phyloP scores from a whole-genome alignment of 306 rosid genomes.

The Inga oerstediana region DNA sequence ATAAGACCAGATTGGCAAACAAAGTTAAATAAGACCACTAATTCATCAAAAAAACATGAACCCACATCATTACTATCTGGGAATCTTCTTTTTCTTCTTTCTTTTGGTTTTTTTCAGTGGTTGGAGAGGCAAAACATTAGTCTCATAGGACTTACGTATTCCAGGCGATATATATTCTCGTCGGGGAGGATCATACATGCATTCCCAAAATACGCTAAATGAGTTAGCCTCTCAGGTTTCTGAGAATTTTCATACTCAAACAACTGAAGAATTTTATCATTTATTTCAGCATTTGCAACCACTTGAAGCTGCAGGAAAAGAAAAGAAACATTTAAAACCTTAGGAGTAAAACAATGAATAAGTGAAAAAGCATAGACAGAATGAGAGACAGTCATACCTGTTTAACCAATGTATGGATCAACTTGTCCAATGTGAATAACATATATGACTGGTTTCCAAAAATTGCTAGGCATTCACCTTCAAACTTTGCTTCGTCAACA shows the following conservation, averaged over 20 bases:
- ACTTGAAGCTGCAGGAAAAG: constrained; percentile 76
- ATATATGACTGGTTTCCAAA: constrained; percentile 87
- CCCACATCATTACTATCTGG: not conserved
- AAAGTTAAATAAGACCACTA: constrained; percentile 24
- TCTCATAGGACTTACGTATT: constrained; percentile 58
- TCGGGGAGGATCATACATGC: constrained; percentile 84
- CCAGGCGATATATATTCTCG: constrained; percentile 82
- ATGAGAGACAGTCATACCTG: constrained; percentile 51
- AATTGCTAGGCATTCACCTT: constrained; percentile 93
- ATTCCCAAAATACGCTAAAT: constrained; percentile 81
- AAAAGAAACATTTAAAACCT: constrained; percentile 35
- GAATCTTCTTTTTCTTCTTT: not conserved
- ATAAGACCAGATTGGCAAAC: constrained; percentile 14
- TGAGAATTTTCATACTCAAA: constrained; percentile 83
- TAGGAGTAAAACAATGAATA: constrained; percentile 17
- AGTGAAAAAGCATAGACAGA: constrained; percentile 31
- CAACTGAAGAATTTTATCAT: constrained; percentile 82
- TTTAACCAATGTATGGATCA: constrained; percentile 84
- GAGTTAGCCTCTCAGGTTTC: constrained; percentile 61
- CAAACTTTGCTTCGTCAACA: constrained; percentile 81
- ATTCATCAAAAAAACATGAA: not conserved
- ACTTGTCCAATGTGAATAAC: constrained; percentile 87
- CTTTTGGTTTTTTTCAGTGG: not conserved
- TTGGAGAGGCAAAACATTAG: not conserved
- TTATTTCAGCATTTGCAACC: constrained; percentile 76